A percentile compares a stretch with the other conserved stretches of the same genome.
Conservation (phyloP, 257 asterid genomes). For the Nicotiana sylvestris region DNA sequence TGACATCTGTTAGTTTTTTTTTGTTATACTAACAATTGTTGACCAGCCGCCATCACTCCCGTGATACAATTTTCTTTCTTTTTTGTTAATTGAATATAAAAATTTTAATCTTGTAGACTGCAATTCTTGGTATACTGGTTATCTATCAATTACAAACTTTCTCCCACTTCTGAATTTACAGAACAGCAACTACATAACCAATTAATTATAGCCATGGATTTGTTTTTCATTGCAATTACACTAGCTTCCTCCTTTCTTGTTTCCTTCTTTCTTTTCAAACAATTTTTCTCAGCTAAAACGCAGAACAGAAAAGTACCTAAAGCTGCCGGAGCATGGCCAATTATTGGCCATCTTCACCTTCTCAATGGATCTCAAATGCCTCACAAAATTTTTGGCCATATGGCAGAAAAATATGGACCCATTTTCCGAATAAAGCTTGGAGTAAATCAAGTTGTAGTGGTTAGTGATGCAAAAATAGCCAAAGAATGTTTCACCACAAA, state of each 20-base stretch:
- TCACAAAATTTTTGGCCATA: constrained; percentile 7
- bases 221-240: neutral
- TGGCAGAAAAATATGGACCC: constrained; percentile 34
- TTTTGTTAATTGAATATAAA: too few species aligned
- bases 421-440: constrained; percentile 25
- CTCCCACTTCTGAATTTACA: too few species aligned
- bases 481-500: constrained; percentile 25
- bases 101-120: too few species aligned
- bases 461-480: constrained; percentile 19
- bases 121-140: too few species aligned
- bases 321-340: constrained; percentile 21
- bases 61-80: too few species aligned
- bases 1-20: too few species aligned
- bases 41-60: too few species aligned
- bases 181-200: too few species aligned
- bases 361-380: constrained; percentile 20
- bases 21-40: too few species aligned
- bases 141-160: too few species aligned
- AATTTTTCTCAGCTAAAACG: neutral
- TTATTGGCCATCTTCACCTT: constrained; percentile 32
- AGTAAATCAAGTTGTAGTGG: neutral
- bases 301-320: neutral
- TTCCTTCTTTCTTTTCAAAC: neutral
- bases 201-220: too few species aligned
- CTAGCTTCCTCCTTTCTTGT: neutral